phyloP scores from a whole-genome alignment of 441 rosid species.

The Manihot esculenta region DNA sequence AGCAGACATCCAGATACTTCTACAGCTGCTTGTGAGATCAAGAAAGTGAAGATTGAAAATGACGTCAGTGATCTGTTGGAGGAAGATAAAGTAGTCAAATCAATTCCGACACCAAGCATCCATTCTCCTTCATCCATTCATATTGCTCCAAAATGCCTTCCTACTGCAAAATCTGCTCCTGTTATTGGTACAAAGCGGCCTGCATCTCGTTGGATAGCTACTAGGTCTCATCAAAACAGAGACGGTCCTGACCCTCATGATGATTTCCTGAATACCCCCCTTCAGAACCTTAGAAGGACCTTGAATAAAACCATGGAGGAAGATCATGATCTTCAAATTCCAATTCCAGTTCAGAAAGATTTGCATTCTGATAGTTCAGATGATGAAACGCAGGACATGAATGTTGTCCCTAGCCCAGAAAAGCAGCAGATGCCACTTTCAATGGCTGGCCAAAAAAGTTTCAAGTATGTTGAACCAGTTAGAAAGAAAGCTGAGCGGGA shows the following conservation, averaged over 20 bases:
- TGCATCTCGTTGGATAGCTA: slow-evolving; percentile 76
- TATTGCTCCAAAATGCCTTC: slow-evolving; percentile 29
- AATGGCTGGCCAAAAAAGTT: slow-evolving; percentile 40
- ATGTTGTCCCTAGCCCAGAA: slow-evolving; percentile 39
- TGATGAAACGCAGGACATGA: slow-evolving; percentile 74
- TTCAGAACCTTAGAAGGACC: slow-evolving; percentile 58
- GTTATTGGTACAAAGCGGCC: slow-evolving; percentile 57
- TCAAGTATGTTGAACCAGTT: slow-evolving; percentile 78
- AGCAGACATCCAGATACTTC: slow-evolving; percentile 27
- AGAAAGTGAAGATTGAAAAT: slow-evolving; percentile 40
- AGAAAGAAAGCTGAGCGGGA: slow-evolving; percentile 80
- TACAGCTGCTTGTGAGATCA: slow-evolving; percentile 23
- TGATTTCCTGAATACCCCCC: slow-evolving; percentile 88
- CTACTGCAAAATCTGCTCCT: slow-evolving; percentile 40
- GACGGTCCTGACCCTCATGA: slow-evolving; percentile 77
- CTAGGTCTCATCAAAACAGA: slow-evolving; percentile 56
- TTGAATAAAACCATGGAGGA: slow-evolving; percentile 39
- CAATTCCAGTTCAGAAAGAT: slow-evolving; percentile 28
- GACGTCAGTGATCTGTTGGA: slow-evolving; percentile 27
- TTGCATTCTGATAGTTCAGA: slow-evolving; percentile 41
- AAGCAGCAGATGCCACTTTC: slow-evolving; percentile 38
- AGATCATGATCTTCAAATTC: slow-evolving; percentile 24
- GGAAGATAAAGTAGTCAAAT: slow-evolving; percentile 36
- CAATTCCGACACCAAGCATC: slow-evolving; percentile 34
- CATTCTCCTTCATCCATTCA: slow-evolving; percentile 29